Conservation (phyloP, 2,329 filamentous ascomycete species). For the Aspergillus novoparasiticus region DNA sequence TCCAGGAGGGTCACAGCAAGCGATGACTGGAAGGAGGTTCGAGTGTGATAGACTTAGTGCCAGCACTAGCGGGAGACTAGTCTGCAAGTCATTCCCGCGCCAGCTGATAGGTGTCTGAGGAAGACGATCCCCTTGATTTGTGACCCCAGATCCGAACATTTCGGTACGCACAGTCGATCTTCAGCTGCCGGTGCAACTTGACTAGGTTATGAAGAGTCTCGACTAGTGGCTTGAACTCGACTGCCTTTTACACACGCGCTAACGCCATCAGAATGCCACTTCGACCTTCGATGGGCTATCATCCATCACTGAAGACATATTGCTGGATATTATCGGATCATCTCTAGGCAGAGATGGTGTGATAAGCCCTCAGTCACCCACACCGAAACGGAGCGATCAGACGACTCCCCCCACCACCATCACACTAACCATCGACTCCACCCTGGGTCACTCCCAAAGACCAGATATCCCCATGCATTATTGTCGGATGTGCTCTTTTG, state of each 20-base stretch:
- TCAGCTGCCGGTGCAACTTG: conserved; percentile 12
- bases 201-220: neutral
- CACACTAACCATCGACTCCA: conserved; percentile 8
- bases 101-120: neutral
- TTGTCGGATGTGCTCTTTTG: neutral
- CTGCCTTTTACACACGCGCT: neutral
- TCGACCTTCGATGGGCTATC: neutral
- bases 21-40: conserved; percentile 11
- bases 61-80: conserved; percentile 4
- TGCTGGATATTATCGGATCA: neutral
- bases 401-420: conserved; percentile 12
- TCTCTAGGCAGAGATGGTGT: neutral
- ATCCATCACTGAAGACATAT: neutral
- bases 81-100: conserved; percentile 14
- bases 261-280: neutral
- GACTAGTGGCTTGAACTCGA: neutral
- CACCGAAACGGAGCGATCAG: conserved; percentile 7
- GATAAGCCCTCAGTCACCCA: conserved; percentile 6
- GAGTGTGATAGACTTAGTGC: conserved; percentile 1
- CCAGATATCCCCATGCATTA: neutral
- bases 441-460: neutral
- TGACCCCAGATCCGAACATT: conserved; percentile 14
- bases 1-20: conserved; percentile 5
- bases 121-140: neutral
- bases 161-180: conserved; percentile 17